Conservation (phyloP, 768 basidiomycete genomes). For the Tremella mesenterica region DNA sequence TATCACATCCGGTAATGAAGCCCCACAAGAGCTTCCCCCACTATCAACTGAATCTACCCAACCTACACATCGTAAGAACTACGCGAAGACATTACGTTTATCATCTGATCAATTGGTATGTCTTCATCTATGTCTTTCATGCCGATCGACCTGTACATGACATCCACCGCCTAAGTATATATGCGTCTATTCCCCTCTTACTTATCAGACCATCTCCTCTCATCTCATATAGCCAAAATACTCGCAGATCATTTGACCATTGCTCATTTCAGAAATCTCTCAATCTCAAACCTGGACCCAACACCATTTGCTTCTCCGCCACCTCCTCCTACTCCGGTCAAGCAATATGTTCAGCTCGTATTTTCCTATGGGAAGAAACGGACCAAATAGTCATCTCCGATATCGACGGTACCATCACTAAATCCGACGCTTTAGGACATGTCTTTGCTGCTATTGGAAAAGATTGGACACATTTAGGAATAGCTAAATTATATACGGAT, state of each 20-base stretch:
- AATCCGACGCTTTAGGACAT: constrained; percentile 95
- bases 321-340: constrained; percentile 63
- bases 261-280: constrained; percentile 60
- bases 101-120: constrained; percentile 89
- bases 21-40: too few relatives aligned
- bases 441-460: constrained; percentile 95
- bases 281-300: constrained; percentile 73
- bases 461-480: constrained; percentile 96
- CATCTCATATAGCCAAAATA: too few relatives aligned
- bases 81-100: constrained; percentile 81
- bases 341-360: constrained; percentile 77
- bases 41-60: too few relatives aligned
- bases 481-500: constrained; percentile 94
- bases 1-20: neutral
- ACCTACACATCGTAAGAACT: constrained; percentile 53
- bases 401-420: constrained; percentile 98
- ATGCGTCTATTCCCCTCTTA: neutral
- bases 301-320: constrained; percentile 86
- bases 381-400: constrained; percentile 89
- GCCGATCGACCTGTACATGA: too few relatives aligned
- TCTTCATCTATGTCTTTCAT: constrained; percentile 7
- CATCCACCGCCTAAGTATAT: too few relatives aligned
- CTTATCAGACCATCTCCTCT: too few relatives aligned
- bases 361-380: constrained; percentile 92
- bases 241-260: neutral